Percentiles rank a stretch among this genome's conserved stretches.
Evolutionary conservation across 768 basidiomycete genomes (phyloP).

Genomic region (Boletus patriciae): DNA sequence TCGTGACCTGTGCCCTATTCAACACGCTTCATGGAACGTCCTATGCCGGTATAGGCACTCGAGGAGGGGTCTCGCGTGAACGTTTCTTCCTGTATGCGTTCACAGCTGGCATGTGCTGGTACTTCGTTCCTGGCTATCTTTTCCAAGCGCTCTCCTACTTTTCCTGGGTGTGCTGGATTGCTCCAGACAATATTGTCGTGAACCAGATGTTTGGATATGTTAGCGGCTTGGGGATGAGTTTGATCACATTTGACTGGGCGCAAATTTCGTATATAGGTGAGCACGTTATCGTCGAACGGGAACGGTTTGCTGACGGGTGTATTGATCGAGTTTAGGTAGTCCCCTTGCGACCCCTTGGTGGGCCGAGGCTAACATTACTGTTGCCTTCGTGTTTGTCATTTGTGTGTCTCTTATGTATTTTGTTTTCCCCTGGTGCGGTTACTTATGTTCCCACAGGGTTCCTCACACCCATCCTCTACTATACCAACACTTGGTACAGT

Average conservation of each 20-base stretch:
- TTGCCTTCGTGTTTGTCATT: constrained; percentile 67
- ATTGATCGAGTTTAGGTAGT: constrained; percentile 16
- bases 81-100: constrained; percentile 51
- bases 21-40: constrained; percentile 68
- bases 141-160: constrained; percentile 66
- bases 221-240: constrained; percentile 60
- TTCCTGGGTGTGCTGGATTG: constrained; percentile 67
- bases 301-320: not conserved
- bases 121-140: constrained; percentile 72
- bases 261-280: constrained; percentile 47
- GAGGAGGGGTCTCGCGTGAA: constrained; percentile 51
- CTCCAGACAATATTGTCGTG: constrained; percentile 62
- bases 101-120: constrained; percentile 38
- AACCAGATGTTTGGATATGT: constrained; percentile 75
- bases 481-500: constrained; percentile 62
- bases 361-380: constrained; percentile 70
- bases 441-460: constrained; percentile 47
- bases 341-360: constrained; percentile 83
- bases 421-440: constrained; percentile 53
- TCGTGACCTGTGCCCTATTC: constrained; percentile 69
- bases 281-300: not conserved
- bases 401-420: constrained; percentile 43
- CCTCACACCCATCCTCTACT: constrained; percentile 63
- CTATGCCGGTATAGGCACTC: constrained; percentile 43
- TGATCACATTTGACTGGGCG: constrained; percentile 82